A percentile compares a stretch with the other conserved stretches of the same genome.
phyloP scores from a whole-genome alignment of 768 basidiomycete genomes.

The Lepiota venenata region DNA sequence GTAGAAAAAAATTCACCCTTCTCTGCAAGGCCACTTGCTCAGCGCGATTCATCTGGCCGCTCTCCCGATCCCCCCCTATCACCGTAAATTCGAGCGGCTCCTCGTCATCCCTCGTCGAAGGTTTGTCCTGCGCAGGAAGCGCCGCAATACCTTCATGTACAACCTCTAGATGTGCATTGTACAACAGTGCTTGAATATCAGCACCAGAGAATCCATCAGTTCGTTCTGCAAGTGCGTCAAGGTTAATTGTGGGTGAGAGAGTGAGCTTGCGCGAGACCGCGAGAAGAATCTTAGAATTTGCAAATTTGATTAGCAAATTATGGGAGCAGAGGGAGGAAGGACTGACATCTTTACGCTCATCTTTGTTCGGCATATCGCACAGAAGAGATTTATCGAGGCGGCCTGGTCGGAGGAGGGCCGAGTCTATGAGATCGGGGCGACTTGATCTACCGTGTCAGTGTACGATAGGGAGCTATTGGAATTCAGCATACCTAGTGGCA shows the following conservation, averaged over 20 bases:
- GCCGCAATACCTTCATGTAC: slow-evolving; percentile 73
- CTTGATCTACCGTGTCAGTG: slow-evolving; percentile 34
- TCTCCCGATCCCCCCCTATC: too few relatives aligned
- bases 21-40: slow-evolving; percentile 65
- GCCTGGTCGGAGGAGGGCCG: slow-evolving; percentile 92
- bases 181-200: slow-evolving; percentile 91
- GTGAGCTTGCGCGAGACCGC: slow-evolving; percentile 75
- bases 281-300: slow-evolving; percentile 61
- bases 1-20: slow-evolving; percentile 42
- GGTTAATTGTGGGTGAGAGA: slow-evolving; percentile 57
- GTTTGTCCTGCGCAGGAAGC: slow-evolving; percentile 20
- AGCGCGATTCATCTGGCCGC: slow-evolving; percentile 51
- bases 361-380: slow-evolving; percentile 82
- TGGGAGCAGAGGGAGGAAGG: neutral
- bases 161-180: slow-evolving; percentile 93
- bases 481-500: slow-evolving; percentile 74
- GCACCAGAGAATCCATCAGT: slow-evolving; percentile 93
- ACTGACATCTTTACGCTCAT: slow-evolving; percentile 80
- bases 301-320: neutral
- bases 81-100: slow-evolving; percentile 57
- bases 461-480: neutral
- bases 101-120: slow-evolving; percentile 24
- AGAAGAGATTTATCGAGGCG: slow-evolving; percentile 91
- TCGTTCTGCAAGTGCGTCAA: slow-evolving; percentile 60
- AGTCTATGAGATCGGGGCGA: slow-evolving; percentile 95